Percentiles rank a stretch among this genome's conserved stretches.
Evolutionary conservation across 768 basidiomycete species (phyloP).

Genomic region (Phaeotremella skinneri): DNA sequence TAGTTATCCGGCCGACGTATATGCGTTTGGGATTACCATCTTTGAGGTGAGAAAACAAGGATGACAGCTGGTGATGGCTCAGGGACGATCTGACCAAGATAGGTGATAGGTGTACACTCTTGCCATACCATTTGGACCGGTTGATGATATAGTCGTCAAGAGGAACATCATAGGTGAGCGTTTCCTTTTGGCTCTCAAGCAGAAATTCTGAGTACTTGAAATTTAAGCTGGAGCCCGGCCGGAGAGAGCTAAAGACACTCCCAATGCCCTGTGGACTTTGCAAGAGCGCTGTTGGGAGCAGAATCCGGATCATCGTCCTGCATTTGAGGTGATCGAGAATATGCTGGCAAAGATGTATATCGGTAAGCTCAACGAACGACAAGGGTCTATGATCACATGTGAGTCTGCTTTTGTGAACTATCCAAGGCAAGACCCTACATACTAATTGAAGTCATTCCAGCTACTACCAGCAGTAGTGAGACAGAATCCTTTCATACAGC

Average conservation of each 20-base stretch:
- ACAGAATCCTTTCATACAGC: slow-evolving; percentile 16
- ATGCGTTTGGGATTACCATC: slow-evolving; percentile 66
- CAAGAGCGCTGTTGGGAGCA: slow-evolving; percentile 32
- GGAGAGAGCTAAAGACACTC: slow-evolving; percentile 13
- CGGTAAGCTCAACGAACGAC: slow-evolving; percentile 8
- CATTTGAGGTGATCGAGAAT: slow-evolving; percentile 24
- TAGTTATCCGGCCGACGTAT: slow-evolving; percentile 65
- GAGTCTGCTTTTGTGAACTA: neutral
- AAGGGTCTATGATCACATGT: slow-evolving; percentile 10
- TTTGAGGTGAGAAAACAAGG: too few relatives aligned
- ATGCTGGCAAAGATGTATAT: slow-evolving; percentile 17
- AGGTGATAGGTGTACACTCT: slow-evolving; percentile 13
- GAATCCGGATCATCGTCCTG: slow-evolving; percentile 25
- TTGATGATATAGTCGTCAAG: slow-evolving; percentile 52
- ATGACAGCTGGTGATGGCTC: too few relatives aligned
- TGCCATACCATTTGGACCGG: slow-evolving; percentile 28
- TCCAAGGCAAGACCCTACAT: neutral
- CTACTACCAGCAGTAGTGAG: slow-evolving; percentile 3
- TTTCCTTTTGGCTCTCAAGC: neutral
- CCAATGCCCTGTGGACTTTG: slow-evolving; percentile 24
- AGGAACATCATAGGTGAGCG: slow-evolving; percentile 52
- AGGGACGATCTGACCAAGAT: too few relatives aligned
- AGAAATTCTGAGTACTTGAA: neutral
- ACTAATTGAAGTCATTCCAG: slow-evolving; percentile 3
- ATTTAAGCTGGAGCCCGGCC: slow-evolving; percentile 24